Base-by-base conservation (phyloP, 2,329 filamentous ascomycete species). In the Aspergillus sergii region DNA sequence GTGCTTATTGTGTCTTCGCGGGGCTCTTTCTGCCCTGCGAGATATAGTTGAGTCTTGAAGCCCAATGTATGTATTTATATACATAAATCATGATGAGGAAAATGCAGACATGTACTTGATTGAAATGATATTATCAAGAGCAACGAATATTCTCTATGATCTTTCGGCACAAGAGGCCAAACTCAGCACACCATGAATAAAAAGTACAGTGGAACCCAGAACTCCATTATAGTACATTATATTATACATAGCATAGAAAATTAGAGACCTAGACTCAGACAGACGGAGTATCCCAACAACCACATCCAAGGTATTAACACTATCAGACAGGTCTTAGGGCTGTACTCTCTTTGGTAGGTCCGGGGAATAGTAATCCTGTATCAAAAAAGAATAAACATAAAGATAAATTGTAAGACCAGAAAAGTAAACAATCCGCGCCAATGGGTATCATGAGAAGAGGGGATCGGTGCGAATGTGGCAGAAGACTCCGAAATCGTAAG, bases 391-490 rank as follows among this genome's bases (percentile, higher is more conserved):
- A 53, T 56, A 46, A 59, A 65, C 14, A 36, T 16, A 36, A 14
- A 58, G 28, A 36, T 51, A 50, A 57, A 60, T 50, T 43, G 26
- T 21, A 58, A 46, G 43, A 54, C 34, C 34, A 53, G 14, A 32
- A 66, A 53, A 36, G 45, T 26, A 45, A 63, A 59, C 59, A 46
- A 66, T 58, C 60, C 46, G 63, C 68, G 67, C 67, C 66, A 65
- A 69, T 70, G 72, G 72, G 72, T 74, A 74, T 74, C 72, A 72
- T 69, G 62, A 71, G 23, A 64, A 60, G 63, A 62, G 55, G 26
- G 50, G 26, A 19, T 32, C 11, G 6, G 45, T 48, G 43, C 32
- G 30, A 57, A 54, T 26, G 32, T 54, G 57, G 56, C 53, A 51
- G 21, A 41, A 21, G 48, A 21, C 21, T 34, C 48, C 48, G 19